Percentiles rank a stretch among this genome's conserved stretches.
phyloP scores from a whole-genome alignment of 2,329 filamentous ascomycete genomes.

The Tolypocladium tropicale region DNA sequence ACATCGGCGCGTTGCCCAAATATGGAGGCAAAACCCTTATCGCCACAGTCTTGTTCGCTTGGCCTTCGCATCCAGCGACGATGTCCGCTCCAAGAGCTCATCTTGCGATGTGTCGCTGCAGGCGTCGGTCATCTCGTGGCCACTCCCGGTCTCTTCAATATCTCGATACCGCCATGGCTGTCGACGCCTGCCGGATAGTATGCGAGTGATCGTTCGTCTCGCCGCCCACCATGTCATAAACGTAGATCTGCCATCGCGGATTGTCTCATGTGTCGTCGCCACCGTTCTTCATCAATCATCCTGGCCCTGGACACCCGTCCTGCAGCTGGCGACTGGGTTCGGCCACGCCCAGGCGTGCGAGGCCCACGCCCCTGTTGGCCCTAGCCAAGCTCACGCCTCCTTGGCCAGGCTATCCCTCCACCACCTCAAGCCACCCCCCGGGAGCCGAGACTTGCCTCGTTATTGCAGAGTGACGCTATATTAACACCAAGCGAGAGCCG shows the following conservation, averaged over 20 bases:
- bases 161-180: background rate
- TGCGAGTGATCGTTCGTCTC: background rate
- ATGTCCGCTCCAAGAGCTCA: background rate
- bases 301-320: background rate
- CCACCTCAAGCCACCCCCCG: background rate
- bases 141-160: background rate
- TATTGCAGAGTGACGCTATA: background rate
- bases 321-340: background rate
- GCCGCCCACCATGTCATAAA: background rate
- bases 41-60: background rate
- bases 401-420: background rate
- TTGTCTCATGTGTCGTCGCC: background rate
- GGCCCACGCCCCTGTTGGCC: background rate
- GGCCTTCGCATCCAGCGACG: background rate
- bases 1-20: background rate
- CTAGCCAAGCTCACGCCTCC: background rate
- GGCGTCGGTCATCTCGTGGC: background rate
- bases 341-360: background rate
- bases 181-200: background rate
- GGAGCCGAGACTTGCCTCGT: background rate
- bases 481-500: slow-evolving; percentile 5
- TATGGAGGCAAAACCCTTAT: background rate
- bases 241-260: background rate
- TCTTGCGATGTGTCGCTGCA: background rate
- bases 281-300: background rate